A percentile compares a stretch with the other conserved stretches of the same genome.
These are phyloP conservation scores for Penicillium canescens DNA, from an alignment of 495 filamentous ascomycete species.

Conservation along the genomic window DNA sequence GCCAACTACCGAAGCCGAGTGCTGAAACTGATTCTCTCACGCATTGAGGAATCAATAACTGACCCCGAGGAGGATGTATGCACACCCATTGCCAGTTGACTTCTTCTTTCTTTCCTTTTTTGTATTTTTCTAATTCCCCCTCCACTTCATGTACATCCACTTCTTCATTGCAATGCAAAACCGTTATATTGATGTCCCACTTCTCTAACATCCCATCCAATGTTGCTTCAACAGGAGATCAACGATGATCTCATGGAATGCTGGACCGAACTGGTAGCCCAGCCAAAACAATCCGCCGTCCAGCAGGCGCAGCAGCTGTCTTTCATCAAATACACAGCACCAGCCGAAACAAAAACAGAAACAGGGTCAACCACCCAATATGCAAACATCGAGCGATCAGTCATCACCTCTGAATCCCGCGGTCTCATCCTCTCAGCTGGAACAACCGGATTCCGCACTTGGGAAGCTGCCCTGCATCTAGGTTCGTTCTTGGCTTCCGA, in stretches of 20 bases:
- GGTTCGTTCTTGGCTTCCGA: slow-evolving; percentile 65
- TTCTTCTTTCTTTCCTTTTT: neutral
- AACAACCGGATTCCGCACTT: slow-evolving; percentile 86
- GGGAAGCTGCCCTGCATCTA: slow-evolving; percentile 90
- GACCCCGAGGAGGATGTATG: slow-evolving; percentile 87
- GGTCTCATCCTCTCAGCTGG: slow-evolving; percentile 70
- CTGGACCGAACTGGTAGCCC: slow-evolving; percentile 59
- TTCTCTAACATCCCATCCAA: slow-evolving; percentile 2
- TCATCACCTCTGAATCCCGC: slow-evolving; percentile 62
- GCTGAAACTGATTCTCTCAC: slow-evolving; percentile 65
- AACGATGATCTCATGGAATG: slow-evolving; percentile 68
- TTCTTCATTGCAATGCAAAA: neutral
- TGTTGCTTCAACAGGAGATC: slow-evolving; percentile 59
- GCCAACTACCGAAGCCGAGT: slow-evolving; percentile 67
- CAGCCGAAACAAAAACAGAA: neutral
- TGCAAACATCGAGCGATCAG: slow-evolving; percentile 42
- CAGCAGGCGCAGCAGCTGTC: slow-evolving; percentile 70
- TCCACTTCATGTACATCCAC: slow-evolving; percentile 1
- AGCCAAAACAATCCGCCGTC: slow-evolving; percentile 58
- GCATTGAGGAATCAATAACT: slow-evolving; percentile 65
- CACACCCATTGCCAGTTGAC: slow-evolving; percentile 10
- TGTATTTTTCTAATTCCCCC: slow-evolving; percentile 2
- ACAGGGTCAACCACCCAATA: slow-evolving; percentile 14
- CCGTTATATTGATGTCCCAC: neutral
- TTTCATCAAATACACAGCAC: slow-evolving; percentile 71